Evolutionary conservation across 2,329 filamentous ascomycete species (phyloP).

Genomic region (Dothistroma septosporum): DNA sequence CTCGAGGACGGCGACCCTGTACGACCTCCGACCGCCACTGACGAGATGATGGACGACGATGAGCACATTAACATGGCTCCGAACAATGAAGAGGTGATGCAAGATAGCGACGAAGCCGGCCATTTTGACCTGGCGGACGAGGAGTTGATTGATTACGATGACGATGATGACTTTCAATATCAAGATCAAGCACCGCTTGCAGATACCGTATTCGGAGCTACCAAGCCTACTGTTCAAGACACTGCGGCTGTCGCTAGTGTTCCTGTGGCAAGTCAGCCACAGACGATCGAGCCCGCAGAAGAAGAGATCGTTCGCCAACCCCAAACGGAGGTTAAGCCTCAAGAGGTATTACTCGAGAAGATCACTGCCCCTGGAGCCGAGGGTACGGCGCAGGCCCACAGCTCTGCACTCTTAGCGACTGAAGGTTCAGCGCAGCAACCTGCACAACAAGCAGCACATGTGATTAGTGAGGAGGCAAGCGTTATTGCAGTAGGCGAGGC

Average conservation of each 20-base stretch:
- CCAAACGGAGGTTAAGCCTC: slow-evolving; percentile 8
- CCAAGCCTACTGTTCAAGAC: slow-evolving; percentile 2
- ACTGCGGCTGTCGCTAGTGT: slow-evolving; percentile 8
- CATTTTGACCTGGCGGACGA: slow-evolving; percentile 27
- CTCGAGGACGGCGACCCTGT: slow-evolving; percentile 50
- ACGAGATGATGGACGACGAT: slow-evolving; percentile 34
- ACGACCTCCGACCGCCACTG: slow-evolving; percentile 37
- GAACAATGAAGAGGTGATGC: slow-evolving; percentile 29
- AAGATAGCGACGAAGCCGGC: slow-evolving; percentile 21
- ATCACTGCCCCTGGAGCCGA: neutral
- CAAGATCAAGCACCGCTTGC: slow-evolving; percentile 4
- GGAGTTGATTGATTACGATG: slow-evolving; percentile 38
- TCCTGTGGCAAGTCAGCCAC: slow-evolving; percentile 4
- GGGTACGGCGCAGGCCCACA: neutral
- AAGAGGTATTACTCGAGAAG: neutral
- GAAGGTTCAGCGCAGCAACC: neutral
- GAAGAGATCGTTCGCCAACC: slow-evolving; percentile 21
- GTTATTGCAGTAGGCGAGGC: neutral
- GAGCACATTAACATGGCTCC: slow-evolving; percentile 26
- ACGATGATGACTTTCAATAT: slow-evolving; percentile 27
- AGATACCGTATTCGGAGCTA: neutral
- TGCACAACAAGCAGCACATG: neutral
- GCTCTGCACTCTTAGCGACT: neutral
- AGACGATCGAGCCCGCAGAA: slow-evolving; percentile 10
- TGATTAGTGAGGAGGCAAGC: neutral